A percentile compares a stretch with the other conserved stretches of the same genome.
phyloP scores from a whole-genome alignment of 148 eudicot species.

The Euryodendron excelsum region DNA sequence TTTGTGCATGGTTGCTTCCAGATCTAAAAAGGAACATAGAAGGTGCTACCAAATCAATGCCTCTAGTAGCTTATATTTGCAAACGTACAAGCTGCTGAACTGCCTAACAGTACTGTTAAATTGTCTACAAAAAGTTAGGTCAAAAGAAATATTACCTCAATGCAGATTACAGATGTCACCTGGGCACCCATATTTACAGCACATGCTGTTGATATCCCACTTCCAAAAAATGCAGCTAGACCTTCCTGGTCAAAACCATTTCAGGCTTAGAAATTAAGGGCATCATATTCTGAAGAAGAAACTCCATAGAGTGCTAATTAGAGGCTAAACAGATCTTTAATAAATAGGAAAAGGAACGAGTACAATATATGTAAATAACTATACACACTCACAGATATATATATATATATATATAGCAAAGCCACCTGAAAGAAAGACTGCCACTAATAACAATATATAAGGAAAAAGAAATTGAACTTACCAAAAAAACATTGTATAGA shows the following conservation, averaged over 20 bases:
- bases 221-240: constrained; percentile 94
- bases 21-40: background rate
- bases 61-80: background rate
- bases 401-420: background rate
- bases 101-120: background rate
- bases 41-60: background rate
- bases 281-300: constrained; percentile 3
- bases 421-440: background rate
- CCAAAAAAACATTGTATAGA: too few species aligned
- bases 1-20: background rate
- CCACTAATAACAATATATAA: too few species aligned
- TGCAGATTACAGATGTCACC: constrained; percentile 82
- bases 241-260: constrained; percentile 62
- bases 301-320: constrained; percentile 8
- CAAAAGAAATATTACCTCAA: constrained; percentile 60
- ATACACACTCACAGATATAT: background rate
- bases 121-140: constrained; percentile 2
- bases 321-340: constrained; percentile 1
- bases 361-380: background rate
- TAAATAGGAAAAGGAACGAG: background rate
- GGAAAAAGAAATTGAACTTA: too few species aligned
- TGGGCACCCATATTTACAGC: constrained; percentile 91
- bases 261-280: background rate
- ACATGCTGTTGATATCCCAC: constrained; percentile 98
- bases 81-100: background rate